These are phyloP conservation scores for Ophiocordyceps camponoti-leonardi DNA, from an alignment of 2,329 filamentous ascomycete species.

Conservation along the genomic window DNA sequence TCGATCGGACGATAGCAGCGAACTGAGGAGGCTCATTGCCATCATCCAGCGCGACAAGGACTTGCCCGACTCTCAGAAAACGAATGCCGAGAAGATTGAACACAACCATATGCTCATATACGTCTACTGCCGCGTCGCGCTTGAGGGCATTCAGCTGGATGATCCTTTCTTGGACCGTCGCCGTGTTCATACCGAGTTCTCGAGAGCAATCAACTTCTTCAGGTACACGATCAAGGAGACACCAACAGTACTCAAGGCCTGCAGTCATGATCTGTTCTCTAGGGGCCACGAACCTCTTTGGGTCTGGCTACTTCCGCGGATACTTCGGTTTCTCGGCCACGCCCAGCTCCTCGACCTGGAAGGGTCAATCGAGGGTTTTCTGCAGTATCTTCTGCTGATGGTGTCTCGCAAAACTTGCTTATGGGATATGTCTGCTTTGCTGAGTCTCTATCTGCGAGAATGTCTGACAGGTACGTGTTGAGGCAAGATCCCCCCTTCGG, in stretches of 20 bases:
- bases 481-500: not conserved
- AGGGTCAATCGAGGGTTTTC: slow-evolving; percentile 33
- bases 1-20: slow-evolving; percentile 49
- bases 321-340: slow-evolving; percentile 39
- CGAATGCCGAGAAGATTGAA: slow-evolving; percentile 46
- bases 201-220: slow-evolving; percentile 64
- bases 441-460: slow-evolving; percentile 30
- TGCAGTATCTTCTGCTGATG: slow-evolving; percentile 28
- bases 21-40: slow-evolving; percentile 53
- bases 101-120: slow-evolving; percentile 78
- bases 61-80: slow-evolving; percentile 35
- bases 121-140: slow-evolving; percentile 62
- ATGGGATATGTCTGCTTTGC: slow-evolving; percentile 28
- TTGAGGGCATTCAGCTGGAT: slow-evolving; percentile 51
- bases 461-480: slow-evolving; percentile 22
- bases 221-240: slow-evolving; percentile 58
- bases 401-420: slow-evolving; percentile 25
- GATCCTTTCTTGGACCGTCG: slow-evolving; percentile 47
- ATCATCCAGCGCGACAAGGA: slow-evolving; percentile 38
- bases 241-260: slow-evolving; percentile 45
- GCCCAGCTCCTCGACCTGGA: slow-evolving; percentile 27
- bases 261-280: slow-evolving; percentile 23
- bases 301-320: slow-evolving; percentile 44
- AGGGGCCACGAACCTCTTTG: slow-evolving; percentile 45
- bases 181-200: slow-evolving; percentile 38